Percentiles rank a stretch among this genome's conserved stretches.
These are phyloP conservation scores for Cladosporium sp. DNA, from an alignment of 2,329 filamentous ascomycete genomes.

Conservation along the genomic window DNA sequence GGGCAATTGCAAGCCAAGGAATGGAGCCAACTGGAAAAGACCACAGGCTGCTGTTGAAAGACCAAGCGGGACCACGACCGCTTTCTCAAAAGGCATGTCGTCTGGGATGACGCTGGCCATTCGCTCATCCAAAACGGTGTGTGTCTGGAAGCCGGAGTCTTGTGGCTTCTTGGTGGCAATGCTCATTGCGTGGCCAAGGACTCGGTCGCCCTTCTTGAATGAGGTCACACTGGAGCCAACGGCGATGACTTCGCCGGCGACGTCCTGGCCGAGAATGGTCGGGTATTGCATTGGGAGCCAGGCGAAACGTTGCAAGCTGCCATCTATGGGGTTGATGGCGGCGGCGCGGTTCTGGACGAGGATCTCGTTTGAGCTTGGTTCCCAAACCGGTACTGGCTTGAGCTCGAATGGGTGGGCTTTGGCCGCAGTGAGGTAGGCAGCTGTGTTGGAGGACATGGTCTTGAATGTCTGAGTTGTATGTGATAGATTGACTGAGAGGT, in stretches of 20 bases:
- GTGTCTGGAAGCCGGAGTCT: constrained; percentile 20
- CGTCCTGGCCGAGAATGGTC: constrained; percentile 25
- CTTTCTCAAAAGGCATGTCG: constrained; percentile 18
- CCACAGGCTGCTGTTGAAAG: constrained; percentile 21
- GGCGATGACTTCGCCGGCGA: constrained; percentile 26
- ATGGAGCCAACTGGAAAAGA: constrained; percentile 18
- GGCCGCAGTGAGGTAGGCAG: background rate
- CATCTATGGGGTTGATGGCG: constrained; percentile 37
- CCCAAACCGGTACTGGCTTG: constrained; percentile 16
- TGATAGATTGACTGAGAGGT: background rate
- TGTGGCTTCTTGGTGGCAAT: constrained; percentile 13
- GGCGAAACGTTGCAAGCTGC: constrained; percentile 28
- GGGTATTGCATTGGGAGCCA: constrained; percentile 26
- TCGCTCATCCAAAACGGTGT: constrained; percentile 15
- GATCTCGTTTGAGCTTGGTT: constrained; percentile 27
- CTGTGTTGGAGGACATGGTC: constrained; percentile 1
- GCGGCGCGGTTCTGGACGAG: constrained; percentile 32
- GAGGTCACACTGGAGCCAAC: constrained; percentile 25
- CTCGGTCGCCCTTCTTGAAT: constrained; percentile 26
- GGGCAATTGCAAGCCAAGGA: constrained; percentile 14
- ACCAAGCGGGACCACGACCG: constrained; percentile 19
- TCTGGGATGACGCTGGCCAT: constrained; percentile 16
- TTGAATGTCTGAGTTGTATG: background rate
- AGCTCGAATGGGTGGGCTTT: constrained; percentile 14
- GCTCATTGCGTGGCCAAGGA: constrained; percentile 18